These are phyloP conservation scores for Talaromyces wortmannii DNA, from an alignment of 495 filamentous ascomycete species.

Conservation along the genomic window DNA sequence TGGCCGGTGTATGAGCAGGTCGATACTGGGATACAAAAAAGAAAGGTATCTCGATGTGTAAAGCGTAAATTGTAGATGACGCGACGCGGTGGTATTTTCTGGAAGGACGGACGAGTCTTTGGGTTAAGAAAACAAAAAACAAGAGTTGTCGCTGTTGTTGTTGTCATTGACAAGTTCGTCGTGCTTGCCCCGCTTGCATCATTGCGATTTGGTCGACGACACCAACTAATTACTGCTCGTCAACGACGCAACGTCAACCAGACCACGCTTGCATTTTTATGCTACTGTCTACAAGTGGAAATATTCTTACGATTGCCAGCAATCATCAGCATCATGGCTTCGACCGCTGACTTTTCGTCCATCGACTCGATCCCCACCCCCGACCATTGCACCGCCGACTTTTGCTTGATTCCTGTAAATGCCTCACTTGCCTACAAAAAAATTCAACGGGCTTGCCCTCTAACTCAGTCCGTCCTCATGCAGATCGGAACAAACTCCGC, in stretches of 20 bases:
- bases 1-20: background rate
- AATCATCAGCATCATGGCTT: background rate
- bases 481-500: constrained; percentile 75
- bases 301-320: background rate
- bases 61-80: too few species aligned
- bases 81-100: too few species aligned
- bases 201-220: background rate
- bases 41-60: too few species aligned
- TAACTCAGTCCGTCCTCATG: background rate
- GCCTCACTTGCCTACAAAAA: too few species aligned
- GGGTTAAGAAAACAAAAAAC: background rate
- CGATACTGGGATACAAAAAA: background rate
- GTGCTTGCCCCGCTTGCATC: background rate
- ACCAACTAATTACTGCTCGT: too few species aligned
- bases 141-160: background rate
- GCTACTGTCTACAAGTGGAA: too few species aligned
- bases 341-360: background rate
- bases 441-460: background rate
- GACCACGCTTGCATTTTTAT: too few species aligned
- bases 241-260: too few species aligned
- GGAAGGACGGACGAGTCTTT: too few species aligned
- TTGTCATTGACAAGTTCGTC: background rate
- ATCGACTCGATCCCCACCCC: constrained; percentile 51
- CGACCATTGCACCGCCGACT: constrained; percentile 64
- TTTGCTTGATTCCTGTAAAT: constrained; percentile 71